Evolutionary conservation across 768 basidiomycete genomes (phyloP), one percentile per base, ranked within the genome.

Genomic region (Collybiopsis luxurians): DNA sequence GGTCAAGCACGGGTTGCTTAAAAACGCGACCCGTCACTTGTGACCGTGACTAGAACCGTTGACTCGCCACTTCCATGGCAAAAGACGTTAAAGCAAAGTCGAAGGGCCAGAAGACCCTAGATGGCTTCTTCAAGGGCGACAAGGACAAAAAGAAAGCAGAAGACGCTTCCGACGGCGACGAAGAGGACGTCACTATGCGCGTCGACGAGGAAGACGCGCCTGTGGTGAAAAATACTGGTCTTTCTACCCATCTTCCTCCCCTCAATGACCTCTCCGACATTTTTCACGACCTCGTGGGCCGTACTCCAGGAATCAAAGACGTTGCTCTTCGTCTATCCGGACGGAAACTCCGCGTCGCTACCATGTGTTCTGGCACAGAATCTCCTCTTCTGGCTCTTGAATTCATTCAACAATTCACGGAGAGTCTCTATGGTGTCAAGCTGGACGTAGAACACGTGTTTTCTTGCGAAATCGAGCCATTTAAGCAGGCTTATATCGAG

Each of bases 351-450:
- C 89, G 94, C 70, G 84, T 98, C 58, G 95, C 94, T 3, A 98
- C 95, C 11, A 98, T 98, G 95, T 97, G 90, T 72, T 96, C 94
- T 40, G 95, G 95, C 24, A 98, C 95, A 5, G 95, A 98, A 67
- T 93, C 92, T 1, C 95, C 95, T 50, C 81, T 98, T 23, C 85
- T 97, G 34, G 95, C 95, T 13, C 77, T 98, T 45, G 87, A 90
- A 28, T 73, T 95, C 59, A 92, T 97, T 44, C 86, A 86, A 56
- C 83, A 87, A 57, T 83, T 87, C 4, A 81, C 96, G 61, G 71
- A 82, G 28, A 83, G 86, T 28, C 87, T 87, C 62, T 83, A 85
- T 62, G 81, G 75, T 2, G 63, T 88, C 52, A 73, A 79, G 2
- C 72, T 97, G 55, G 81, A 87, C 24, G 77, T 93, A 51, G 90